Percentiles rank a stretch among this genome's conserved stretches.
phyloP scores from a whole-genome alignment of 108 stramenopile genomes.

The Fragilariopsis cylindrus region DNA sequence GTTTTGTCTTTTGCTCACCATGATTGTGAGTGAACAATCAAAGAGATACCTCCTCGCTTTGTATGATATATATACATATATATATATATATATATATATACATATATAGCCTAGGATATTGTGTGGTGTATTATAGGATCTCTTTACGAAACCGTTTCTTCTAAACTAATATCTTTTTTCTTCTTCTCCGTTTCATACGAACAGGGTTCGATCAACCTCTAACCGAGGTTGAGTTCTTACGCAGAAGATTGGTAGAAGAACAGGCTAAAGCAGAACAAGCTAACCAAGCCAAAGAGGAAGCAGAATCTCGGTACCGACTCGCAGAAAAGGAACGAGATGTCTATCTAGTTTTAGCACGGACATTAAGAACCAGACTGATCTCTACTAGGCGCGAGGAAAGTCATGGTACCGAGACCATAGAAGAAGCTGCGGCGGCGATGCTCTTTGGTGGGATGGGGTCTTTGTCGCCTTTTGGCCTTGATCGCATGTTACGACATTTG shows the following conservation, averaged over 20 bases:
- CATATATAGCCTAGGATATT: background rate
- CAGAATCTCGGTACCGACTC: conserved; percentile 46
- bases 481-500: conserved; percentile 26
- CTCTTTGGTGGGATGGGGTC: conserved; percentile 23
- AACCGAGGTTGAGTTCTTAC: conserved; percentile 61
- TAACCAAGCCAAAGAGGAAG: conserved; percentile 56
- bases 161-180: background rate
- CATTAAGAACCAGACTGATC: conserved; percentile 66
- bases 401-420: conserved; percentile 23
- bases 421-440: conserved; percentile 37
- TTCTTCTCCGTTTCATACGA: background rate
- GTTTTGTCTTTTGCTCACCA: conserved; percentile 80
- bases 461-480: conserved; percentile 16
- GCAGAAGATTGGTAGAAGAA: conserved; percentile 65
- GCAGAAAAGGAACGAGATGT: conserved; percentile 56
- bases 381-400: conserved; percentile 34
- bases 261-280: conserved; percentile 54
- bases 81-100: background rate
- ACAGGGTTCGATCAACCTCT: conserved; percentile 77
- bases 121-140: background rate
- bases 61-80: background rate
- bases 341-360: conserved; percentile 60
- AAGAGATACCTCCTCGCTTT: background rate
- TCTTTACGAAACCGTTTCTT: background rate
- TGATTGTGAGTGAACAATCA: conserved; percentile 54